Base-by-base conservation (phyloP, 2,329 filamentous ascomycete species). In the Ophiostoma triangulosporum region DNA sequence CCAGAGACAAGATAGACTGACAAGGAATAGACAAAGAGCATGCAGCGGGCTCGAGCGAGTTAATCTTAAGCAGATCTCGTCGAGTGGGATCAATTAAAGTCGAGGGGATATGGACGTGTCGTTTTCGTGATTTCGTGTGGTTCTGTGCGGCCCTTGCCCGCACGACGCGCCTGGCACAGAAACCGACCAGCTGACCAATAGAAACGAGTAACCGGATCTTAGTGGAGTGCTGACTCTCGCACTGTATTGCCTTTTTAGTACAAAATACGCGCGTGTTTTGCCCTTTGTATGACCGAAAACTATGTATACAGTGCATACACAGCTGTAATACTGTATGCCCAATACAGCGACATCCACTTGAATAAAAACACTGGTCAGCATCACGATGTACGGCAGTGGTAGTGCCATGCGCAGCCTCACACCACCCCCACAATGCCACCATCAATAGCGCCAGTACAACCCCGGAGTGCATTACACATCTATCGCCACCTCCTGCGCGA, bases 401-500 rank as follows among this genome's bases (percentile, higher is more conserved):
- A 20, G 8, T 38, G n/a, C 8, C 32, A 46, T 20, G 24, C 11
- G 3, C 40, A 20, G 40, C 15, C n/a, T 29, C 15, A 26, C 22
- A 45, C 26, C 22, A 45, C 26, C 14, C 9, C 15, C n/a, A 48
- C 24, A 36, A 53, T 55, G 54, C 17, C 31, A 15, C 6, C 26
- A 3, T n/a, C 31, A 27, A 24, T 20, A 26, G 24, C 17, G 20
- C 33, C 53, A 9, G 40, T 53, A 8, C 27, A 48, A 22, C 48
- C 68, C 11, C 57, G 53, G 9, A 62, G 59, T 1, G 57, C 68
- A 4, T 60, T 73, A 14, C 72, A 75, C 59, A 64, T 80, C 48
- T 83, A 80, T 63, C 73, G 80, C 54, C 72, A 77, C 55, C 67
- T 83, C 22, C 74, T 83, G 33, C 77, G 80, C 56, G 78, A 82